Evolutionary conservation across 1,284 basidiomycete genomes (phyloP).

Genomic region (Volvariella volvacea): DNA sequence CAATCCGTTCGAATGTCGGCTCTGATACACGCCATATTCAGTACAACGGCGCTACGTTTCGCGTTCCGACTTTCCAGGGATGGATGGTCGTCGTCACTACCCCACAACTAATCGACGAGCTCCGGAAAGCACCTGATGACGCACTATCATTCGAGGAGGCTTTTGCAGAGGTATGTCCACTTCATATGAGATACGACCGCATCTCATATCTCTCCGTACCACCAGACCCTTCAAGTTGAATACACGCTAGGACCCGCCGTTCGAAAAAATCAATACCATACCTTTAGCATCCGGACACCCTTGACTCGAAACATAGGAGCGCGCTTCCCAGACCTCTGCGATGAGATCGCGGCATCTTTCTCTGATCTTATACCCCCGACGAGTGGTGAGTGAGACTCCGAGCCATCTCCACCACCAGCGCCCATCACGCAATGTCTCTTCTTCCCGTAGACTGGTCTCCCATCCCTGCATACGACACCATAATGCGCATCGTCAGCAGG

Average conservation of each 20-base stretch:
- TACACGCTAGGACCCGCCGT: slow-evolving; percentile 21
- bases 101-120: slow-evolving; percentile 15
- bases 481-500: slow-evolving; percentile 14
- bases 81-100: slow-evolving; percentile 20
- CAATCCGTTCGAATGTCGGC: too few species aligned
- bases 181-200: slow-evolving; percentile 34
- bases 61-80: slow-evolving; percentile 13
- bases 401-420: neutral
- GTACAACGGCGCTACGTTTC: slow-evolving; percentile 20
- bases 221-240: slow-evolving; percentile 19
- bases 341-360: slow-evolving; percentile 12
- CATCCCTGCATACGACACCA: slow-evolving; percentile 21
- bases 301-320: slow-evolving; percentile 10
- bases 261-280: slow-evolving; percentile 21
- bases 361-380: slow-evolving; percentile 9
- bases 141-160: slow-evolving; percentile 15
- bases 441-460: slow-evolving; percentile 15
- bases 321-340: slow-evolving; percentile 10
- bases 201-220: neutral
- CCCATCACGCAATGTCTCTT: neutral
- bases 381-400: slow-evolving; percentile 1
- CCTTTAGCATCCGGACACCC: slow-evolving; percentile 14
- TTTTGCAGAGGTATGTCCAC: slow-evolving; percentile 14
- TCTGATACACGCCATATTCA: too few species aligned
- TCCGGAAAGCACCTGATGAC: slow-evolving; percentile 18